Conservation (phyloP, 139 green algal genomes). For the Chlorella ohadii region DNA sequence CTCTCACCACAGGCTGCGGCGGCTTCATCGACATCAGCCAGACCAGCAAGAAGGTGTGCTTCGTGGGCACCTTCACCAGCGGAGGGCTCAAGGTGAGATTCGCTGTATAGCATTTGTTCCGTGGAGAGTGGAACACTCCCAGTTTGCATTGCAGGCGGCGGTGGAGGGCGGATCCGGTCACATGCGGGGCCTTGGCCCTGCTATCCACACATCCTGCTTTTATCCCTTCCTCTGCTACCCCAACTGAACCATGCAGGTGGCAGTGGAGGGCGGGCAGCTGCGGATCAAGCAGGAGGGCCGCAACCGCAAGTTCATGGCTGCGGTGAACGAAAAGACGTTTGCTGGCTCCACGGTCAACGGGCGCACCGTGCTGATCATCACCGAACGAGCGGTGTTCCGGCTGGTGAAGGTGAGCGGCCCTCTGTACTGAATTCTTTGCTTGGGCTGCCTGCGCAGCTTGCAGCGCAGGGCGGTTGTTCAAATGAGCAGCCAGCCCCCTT, state of each 20-base stretch:
- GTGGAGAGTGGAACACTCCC: too few species aligned
- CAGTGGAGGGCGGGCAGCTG: conserved; percentile 31
- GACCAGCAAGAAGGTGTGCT: conserved; percentile 52
- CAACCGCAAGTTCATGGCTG: conserved; percentile 41
- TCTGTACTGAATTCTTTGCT: too few species aligned
- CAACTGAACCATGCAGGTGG: too few species aligned
- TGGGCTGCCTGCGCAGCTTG: neutral
- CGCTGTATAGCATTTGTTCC: neutral
- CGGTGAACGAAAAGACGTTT: conserved; percentile 56
- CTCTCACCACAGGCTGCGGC: conserved; percentile 38
- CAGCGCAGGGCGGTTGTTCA: neutral
- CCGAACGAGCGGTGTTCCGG: conserved; percentile 58
- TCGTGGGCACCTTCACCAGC: conserved; percentile 57
- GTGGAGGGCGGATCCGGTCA: too few species aligned
- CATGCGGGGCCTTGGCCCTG: too few species aligned
- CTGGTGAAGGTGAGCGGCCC: neutral
- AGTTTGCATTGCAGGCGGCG: neutral
- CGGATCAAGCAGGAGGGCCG: conserved; percentile 46
- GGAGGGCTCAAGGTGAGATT: conserved; percentile 52
- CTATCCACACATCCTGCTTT: too few species aligned
- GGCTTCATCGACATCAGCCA: conserved; percentile 67
- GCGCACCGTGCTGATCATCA: conserved; percentile 53
- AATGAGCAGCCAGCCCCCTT: too few species aligned
- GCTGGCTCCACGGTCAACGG: conserved; percentile 20
- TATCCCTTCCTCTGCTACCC: neutral